A percentile compares a stretch with the other conserved stretches of the same genome.
phyloP scores from a whole-genome alignment of 352 stramenopile genomes.

The Phytophthora crassamura region DNA sequence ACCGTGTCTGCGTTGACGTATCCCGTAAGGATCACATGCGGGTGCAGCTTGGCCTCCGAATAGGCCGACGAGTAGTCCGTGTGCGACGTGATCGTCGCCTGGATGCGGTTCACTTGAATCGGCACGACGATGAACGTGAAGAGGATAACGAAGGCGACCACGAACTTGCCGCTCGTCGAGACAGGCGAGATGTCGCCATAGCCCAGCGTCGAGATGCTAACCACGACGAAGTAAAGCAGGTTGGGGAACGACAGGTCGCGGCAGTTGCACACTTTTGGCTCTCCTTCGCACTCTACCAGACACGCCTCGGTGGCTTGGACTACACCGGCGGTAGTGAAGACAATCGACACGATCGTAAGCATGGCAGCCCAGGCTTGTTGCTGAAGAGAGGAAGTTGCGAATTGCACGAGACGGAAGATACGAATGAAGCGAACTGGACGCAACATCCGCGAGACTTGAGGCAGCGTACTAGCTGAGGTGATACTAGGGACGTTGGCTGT shows the following conservation, averaged over 20 bases:
- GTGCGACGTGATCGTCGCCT: constrained; percentile 80
- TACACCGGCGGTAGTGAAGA: constrained; percentile 71
- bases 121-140: constrained; percentile 86
- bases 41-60: constrained; percentile 72
- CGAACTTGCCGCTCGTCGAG: constrained; percentile 71
- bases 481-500: constrained; percentile 26
- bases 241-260: constrained; percentile 74
- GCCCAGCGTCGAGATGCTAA: constrained; percentile 87
- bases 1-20: constrained; percentile 75
- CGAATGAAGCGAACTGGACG: constrained; percentile 71
- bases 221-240: constrained; percentile 83
- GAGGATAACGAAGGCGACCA: constrained; percentile 84
- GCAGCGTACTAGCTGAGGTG: constrained; percentile 19
- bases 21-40: constrained; percentile 77
- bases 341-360: constrained; percentile 76
- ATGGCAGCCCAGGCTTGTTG: constrained; percentile 66
- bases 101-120: constrained; percentile 80
- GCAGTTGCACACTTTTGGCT: constrained; percentile 47
- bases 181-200: constrained; percentile 83
- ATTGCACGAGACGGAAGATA: constrained; percentile 76
- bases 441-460: constrained; percentile 46
- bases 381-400: constrained; percentile 76
- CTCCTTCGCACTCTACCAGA: constrained; percentile 26
- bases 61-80: constrained; percentile 83
- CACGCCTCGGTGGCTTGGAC: constrained; percentile 77